Evolutionary conservation across 345 rosid species (phyloP), one percentile per base, ranked within the genome.

Genomic region (Eucalyptus pauciflora): DNA sequence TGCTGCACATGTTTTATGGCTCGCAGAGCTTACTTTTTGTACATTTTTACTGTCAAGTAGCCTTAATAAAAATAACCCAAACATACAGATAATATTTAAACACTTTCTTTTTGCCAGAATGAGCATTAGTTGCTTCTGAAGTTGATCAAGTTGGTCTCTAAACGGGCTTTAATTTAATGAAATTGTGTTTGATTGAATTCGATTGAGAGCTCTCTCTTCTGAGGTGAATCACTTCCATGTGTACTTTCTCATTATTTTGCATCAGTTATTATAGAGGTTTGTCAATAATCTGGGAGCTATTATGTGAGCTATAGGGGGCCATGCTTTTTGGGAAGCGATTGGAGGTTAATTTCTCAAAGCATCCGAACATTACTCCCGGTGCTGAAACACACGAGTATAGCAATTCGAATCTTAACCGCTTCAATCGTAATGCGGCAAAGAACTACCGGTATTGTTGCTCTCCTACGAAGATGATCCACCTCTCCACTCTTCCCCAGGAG

Each of bases 381-480:
- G 94, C 96, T n/a, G 99, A 98, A 87, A 95, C 98, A 0, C 99
- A 92, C 31, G 99, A 97, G 90, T 97, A 95, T 69, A 87, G 89
- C 45, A 95, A 94, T 93, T 97, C 99, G 1, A 96, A 94, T 92
- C 97, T 97, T 87, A 97, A 97, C 91, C 99, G 99, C 88, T 96
- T 98, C 94, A 95, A 96, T 92, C 99, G 99, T 67, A 96, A 97
- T 54, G 99, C 99, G 37, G 97, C 97, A n/a, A 98, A 98, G 95
- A 97, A 98, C 89, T 98, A 97, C 89, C 97, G 99, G 60, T 97
- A 98, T 90, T 98, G 99, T 93, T 98, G 99, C 92, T 97, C 99
- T 10, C 99, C 99, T 6, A 98, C 99, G 43, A 98, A 96, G 94
- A 98, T 97, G 95, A 93, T 98, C 88, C 99, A 98, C 94, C 90